Percentiles rank a stretch among this genome's conserved stretches.
Evolutionary conservation across 78 protist species (phyloP).

Genomic region (Guillardia theta): DNA sequence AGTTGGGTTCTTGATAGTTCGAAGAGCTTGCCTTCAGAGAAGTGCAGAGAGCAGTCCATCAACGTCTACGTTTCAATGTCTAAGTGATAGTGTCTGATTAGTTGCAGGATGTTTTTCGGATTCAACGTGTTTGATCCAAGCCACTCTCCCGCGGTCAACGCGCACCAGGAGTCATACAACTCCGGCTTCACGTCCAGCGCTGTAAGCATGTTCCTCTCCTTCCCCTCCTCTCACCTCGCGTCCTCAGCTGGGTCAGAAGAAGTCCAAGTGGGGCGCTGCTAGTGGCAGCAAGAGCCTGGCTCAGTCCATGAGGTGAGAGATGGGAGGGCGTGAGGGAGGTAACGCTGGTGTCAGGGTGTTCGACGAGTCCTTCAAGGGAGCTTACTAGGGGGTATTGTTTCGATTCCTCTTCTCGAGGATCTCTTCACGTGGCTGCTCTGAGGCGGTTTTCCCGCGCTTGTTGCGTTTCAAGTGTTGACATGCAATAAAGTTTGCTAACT

Average conservation of each 20-base stretch:
- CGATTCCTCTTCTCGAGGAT: too few species aligned
- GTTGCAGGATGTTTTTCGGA: not conserved
- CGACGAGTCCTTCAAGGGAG: not conserved
- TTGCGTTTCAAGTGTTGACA: too few species aligned
- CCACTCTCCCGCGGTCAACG: not conserved
- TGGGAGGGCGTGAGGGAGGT: not conserved
- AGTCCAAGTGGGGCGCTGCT: not conserved
- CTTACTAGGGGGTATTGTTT: too few species aligned
- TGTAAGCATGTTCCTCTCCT: not conserved
- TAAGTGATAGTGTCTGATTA: too few species aligned
- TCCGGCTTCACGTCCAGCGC: conserved; percentile 6
- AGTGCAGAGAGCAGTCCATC: too few species aligned
- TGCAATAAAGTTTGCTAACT: too few species aligned
- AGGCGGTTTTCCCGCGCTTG: too few species aligned
- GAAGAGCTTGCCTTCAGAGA: too few species aligned
- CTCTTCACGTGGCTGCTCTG: too few species aligned
- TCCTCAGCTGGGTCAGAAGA: too few species aligned
- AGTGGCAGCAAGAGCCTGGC: not conserved
- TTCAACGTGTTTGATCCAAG: not conserved
- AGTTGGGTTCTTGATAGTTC: too few species aligned
- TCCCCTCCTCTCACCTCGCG: not conserved
- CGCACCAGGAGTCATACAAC: conserved; percentile 12
- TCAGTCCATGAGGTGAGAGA: not conserved
- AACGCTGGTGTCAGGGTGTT: not conserved
- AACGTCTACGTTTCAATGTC: too few species aligned